phyloP scores from a whole-genome alignment of 768 basidiomycete genomes.

The Tylopilus plumbeoviolaceoides region DNA sequence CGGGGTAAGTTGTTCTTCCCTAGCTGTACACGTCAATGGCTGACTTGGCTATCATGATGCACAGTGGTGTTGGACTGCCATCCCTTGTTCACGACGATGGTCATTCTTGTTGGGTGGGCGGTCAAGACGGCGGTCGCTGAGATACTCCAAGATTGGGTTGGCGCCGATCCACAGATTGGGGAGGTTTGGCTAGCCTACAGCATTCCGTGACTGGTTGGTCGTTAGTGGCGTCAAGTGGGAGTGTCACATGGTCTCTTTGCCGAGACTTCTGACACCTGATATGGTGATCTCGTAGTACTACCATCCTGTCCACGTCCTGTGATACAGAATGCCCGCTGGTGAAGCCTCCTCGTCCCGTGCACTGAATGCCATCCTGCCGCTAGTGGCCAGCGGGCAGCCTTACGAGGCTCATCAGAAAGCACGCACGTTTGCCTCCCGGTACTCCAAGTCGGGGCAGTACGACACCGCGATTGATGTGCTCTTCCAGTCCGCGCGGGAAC shows the following conservation, averaged over 20 bases:
- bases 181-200: conserved; percentile 81
- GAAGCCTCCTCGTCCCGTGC: conserved; percentile 54
- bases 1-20: conserved; percentile 48
- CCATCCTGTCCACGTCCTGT: conserved; percentile 7
- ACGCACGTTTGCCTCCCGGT: conserved; percentile 88
- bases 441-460: conserved; percentile 74
- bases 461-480: conserved; percentile 90
- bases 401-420: conserved; percentile 98
- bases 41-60: neutral
- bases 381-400: conserved; percentile 63
- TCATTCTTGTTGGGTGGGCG: conserved; percentile 71
- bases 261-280: conserved; percentile 23
- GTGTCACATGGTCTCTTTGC: conserved; percentile 9
- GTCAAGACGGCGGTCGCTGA: conserved; percentile 61
- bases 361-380: conserved; percentile 70
- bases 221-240: neutral
- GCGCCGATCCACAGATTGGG: conserved; percentile 50
- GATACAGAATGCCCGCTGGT: conserved; percentile 21
- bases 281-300: neutral
- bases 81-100: conserved; percentile 68
- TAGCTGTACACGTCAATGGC: neutral
- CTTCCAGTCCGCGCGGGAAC: conserved; percentile 83
- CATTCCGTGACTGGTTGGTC: conserved; percentile 50
- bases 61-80: conserved; percentile 76
- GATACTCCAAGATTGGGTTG: conserved; percentile 66